Evolutionary conservation across 148 eudicot species (phyloP), one percentile per base, ranked within the genome.

Genomic region (Diospyros lotus): DNA sequence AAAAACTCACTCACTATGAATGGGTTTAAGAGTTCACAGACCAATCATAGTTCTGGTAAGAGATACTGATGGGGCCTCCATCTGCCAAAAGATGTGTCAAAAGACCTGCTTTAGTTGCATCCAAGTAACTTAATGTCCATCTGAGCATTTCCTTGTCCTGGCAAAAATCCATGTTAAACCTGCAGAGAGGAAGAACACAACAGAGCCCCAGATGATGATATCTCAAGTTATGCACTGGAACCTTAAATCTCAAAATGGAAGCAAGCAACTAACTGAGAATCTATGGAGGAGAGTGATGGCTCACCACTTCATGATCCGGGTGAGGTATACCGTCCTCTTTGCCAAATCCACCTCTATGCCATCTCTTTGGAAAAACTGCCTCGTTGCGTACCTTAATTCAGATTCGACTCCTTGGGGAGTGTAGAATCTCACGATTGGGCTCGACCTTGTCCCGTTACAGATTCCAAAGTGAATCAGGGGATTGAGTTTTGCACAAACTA

Each of bases 161-260:
- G 43, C 98, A 96, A 61, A 94, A 94, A 89, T 94, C 98, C 7
- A 76, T 77, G 73, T 77, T 84, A 71, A 82, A 94, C 98, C 98
- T 94, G 91, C 83, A 82, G 53, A 48, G 50, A 40, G 6, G 64
- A 52, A 14, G 41, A 3, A 45, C 38, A 17, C 7, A 60, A 4
- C 14, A n/a, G 12, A 14, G 1, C 28, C n/a, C n/a, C 58, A 55
- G 14, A 55, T 4, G 14, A 55, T 4, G 17, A 17, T 14, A n/a
- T 9, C 52, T 17, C 14, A 59, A 28, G 28, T 28, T 28, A n/a
- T 59, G 42, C 44, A 18, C 4, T 43, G 52, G 64, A 44, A 39
- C 45, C 46, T 40, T 43, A 14, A 28, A 44, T 58, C 41, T 40
- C 45, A 12, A 69, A 28, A 53, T 41, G 39, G 11, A 40, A 55